Base-by-base conservation (phyloP, 2,329 filamentous ascomycete genomes). In the Arachnopeziza araneosa region DNA sequence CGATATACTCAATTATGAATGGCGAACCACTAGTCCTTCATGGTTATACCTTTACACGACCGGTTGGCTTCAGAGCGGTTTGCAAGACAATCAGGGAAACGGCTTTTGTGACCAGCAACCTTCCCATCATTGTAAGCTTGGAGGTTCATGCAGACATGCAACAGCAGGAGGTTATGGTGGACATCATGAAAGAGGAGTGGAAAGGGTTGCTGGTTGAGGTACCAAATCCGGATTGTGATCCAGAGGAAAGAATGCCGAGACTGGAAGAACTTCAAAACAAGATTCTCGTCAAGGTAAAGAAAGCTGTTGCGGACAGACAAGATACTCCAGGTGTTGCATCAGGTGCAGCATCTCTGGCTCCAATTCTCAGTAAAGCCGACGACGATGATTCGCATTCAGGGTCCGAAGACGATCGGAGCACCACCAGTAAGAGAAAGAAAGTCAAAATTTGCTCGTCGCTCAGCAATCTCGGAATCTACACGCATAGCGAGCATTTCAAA, bases 111-210 rank as follows among this genome's bases (percentile, higher is more conserved):
- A 82, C 78, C 7, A 93, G 84, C 61, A 83, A 89, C 56, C 78
- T 96, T 22, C 95, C 95, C 0, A 78, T 99, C 49, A 96, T 98
- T 60, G 85, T 98, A 65, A 96, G 92, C 72, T 80, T 98, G 6
- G 95, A 99, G 74, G 90, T 98, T 0, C 93, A 98, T 73, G 88
- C 91, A 17, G 84, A 88, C 62, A 77, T 82, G 1, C 85, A 90
- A 57, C 93, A 98, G 74, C 95, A 99, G 74, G 86, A 91, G 64
- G 82, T 89, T 55, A 97, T 98, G 90, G 93, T 96, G 12, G 83
- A 90, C 59, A 96, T 98, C 64, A 97, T 99, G 89, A 86, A 86
- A 65, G 86, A 96, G 66, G 88, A 90, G 64, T 99, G 93, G 92
- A 83, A 82, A 50, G 86, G 83, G 0, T 76, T 89, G 68, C 79